Evolutionary conservation across 2,329 filamentous ascomycete genomes (phyloP).

Genomic region (Neophaeococcomyces aloes): DNA sequence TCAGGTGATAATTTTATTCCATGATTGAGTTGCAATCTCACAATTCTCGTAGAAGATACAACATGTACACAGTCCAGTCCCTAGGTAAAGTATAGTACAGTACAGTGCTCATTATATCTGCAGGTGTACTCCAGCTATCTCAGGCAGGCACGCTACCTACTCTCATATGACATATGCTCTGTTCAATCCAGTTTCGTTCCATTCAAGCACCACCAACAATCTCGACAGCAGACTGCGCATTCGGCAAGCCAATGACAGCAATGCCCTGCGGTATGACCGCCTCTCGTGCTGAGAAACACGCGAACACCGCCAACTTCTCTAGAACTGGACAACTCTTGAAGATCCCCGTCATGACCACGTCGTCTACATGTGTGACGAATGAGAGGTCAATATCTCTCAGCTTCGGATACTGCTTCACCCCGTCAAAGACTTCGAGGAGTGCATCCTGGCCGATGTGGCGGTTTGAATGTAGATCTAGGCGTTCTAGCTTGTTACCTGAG

Average conservation of each 20-base stretch:
- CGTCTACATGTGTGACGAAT: constrained; percentile 45
- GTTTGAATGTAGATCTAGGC: constrained; percentile 71
- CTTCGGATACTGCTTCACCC: constrained; percentile 53
- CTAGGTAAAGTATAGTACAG: too few species aligned
- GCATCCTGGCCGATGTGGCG: constrained; percentile 65
- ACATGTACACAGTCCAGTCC: too few species aligned
- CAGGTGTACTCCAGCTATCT: too few species aligned
- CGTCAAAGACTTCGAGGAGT: constrained; percentile 64
- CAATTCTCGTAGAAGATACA: too few species aligned
- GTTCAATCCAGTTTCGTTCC: too few species aligned
- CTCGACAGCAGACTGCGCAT: constrained; percentile 46
- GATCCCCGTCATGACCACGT: constrained; percentile 34
- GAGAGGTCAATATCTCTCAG: constrained; percentile 65
- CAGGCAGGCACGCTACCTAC: too few species aligned
- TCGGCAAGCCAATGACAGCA: constrained; percentile 50
- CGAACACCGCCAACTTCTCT: constrained; percentile 50
- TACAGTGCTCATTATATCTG: too few species aligned
- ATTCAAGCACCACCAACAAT: constrained; percentile 3
- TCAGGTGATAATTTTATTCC: too few species aligned
- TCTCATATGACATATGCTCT: too few species aligned
- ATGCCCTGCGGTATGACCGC: constrained; percentile 47
- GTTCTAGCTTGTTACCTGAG: constrained; percentile 55
- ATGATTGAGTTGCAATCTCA: too few species aligned
- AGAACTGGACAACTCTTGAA: constrained; percentile 38
- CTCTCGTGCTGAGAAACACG: constrained; percentile 50